Conservation (phyloP, 257 asterid species). For the Echites panduratus region DNA sequence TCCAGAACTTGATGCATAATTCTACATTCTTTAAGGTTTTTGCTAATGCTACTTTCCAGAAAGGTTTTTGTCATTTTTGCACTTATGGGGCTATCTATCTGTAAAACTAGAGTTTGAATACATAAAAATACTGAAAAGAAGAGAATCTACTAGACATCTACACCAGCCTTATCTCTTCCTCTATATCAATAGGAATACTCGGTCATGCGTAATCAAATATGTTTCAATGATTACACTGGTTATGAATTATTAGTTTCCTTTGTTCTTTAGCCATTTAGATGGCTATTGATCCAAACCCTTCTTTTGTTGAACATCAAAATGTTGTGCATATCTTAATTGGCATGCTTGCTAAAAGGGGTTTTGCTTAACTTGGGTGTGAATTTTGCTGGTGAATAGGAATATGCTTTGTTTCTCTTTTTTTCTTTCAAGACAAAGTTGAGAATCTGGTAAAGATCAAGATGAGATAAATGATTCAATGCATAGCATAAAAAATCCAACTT, state of each 20-base stretch:
- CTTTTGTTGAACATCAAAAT: too few relatives aligned
- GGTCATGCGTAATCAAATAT: slow-evolving; percentile 9
- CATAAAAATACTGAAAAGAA: background rate
- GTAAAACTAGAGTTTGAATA: background rate
- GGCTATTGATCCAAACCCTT: too few relatives aligned
- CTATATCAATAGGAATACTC: background rate
- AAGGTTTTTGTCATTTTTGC: background rate
- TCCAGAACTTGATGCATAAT: background rate
- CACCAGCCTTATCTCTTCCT: slow-evolving; percentile 3
- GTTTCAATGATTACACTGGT: background rate
- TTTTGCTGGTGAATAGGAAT: too few relatives aligned
- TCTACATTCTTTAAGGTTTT: background rate
- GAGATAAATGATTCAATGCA: background rate
- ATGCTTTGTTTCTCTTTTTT: too few relatives aligned
- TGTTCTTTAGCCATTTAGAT: too few relatives aligned
- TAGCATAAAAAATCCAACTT: background rate
- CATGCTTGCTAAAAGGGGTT: too few relatives aligned
- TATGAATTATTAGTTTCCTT: slow-evolving; percentile 5
- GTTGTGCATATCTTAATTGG: too few relatives aligned
- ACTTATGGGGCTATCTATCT: background rate
- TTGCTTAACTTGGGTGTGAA: too few relatives aligned
- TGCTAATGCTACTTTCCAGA: background rate
- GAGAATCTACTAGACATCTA: background rate
- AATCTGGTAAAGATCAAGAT: background rate
- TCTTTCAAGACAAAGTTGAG: too few relatives aligned